Evolutionary conservation across 495 filamentous ascomycete species (phyloP).

Genomic region (Trichoderma gamsii): DNA sequence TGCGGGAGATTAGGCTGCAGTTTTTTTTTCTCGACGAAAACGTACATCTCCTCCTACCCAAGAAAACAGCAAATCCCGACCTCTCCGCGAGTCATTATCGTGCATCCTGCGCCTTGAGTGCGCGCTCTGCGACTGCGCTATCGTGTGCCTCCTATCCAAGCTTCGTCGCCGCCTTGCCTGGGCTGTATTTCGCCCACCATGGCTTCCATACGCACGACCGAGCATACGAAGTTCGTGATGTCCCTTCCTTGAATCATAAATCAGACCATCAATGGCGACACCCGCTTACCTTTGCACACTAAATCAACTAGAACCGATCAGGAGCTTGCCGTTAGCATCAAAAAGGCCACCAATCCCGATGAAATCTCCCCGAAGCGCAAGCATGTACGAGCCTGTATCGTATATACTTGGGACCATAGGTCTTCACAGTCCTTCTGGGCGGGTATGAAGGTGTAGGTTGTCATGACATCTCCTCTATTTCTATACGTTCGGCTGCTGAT

Average conservation of each 20-base stretch:
- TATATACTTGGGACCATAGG: constrained; percentile 99
- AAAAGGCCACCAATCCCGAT: constrained; percentile 92
- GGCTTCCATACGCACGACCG: constrained; percentile 14
- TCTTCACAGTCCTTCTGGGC: constrained; percentile 94
- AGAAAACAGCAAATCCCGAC: neutral
- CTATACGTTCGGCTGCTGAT: constrained; percentile 19
- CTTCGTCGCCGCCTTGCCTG: neutral
- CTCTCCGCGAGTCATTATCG: neutral
- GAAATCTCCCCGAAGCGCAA: constrained; percentile 97
- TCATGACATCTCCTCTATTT: neutral
- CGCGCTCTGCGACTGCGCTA: neutral
- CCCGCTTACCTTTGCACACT: constrained; percentile 14
- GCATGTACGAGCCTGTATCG: constrained; percentile 96
- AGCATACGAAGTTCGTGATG: constrained; percentile 13
- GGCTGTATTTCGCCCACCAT: constrained; percentile 13
- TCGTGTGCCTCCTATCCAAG: constrained; percentile 13
- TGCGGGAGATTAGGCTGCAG: neutral
- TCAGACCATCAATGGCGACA: neutral
- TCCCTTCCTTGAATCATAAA: neutral
- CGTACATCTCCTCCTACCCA: neutral
- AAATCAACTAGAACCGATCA: constrained; percentile 65
- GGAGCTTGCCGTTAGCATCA: constrained; percentile 90
- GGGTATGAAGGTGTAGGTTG: constrained; percentile 90
- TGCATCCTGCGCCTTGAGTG: neutral
- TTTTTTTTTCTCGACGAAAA: neutral